Evolutionary conservation across 179 eudicot species (phyloP).

Genomic region (Heliamphora pulchella): DNA sequence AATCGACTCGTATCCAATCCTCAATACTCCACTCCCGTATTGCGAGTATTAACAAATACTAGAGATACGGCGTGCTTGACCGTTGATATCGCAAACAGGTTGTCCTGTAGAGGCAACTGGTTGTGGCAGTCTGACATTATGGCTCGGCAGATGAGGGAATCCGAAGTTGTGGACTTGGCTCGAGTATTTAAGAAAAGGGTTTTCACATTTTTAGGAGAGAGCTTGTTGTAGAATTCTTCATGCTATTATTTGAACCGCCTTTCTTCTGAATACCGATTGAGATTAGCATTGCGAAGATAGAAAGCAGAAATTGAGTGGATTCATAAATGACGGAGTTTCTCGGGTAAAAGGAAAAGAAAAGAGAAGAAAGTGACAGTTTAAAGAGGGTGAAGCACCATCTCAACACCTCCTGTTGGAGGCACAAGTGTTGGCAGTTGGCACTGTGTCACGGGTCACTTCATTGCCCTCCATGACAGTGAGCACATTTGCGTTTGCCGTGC

Average conservation of each 20-base stretch:
- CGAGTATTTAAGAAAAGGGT: slow-evolving; percentile 36
- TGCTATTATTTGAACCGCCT: not conserved
- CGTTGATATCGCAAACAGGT: slow-evolving; percentile 53
- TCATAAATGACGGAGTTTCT: not conserved
- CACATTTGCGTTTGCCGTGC: not conserved
- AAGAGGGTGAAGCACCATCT: not conserved
- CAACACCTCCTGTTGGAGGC: too few species aligned
- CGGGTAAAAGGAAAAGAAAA: not conserved
- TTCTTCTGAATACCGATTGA: not conserved
- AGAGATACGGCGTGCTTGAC: slow-evolving; percentile 57
- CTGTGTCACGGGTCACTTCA: not conserved
- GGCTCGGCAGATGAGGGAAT: slow-evolving; percentile 41
- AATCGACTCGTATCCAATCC: slow-evolving; percentile 76
- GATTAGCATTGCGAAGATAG: not conserved
- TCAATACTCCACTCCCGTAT: slow-evolving; percentile 44
- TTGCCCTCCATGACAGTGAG: not conserved
- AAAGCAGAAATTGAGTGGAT: not conserved
- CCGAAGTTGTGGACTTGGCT: slow-evolving; percentile 41
- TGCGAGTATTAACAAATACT: slow-evolving; percentile 47
- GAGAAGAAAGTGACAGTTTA: not conserved
- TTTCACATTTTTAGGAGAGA: slow-evolving; percentile 36
- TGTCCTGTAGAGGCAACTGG: slow-evolving; percentile 42
- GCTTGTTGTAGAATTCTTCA: slow-evolving; percentile 5
- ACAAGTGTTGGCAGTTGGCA: too few species aligned
- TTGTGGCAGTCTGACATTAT: slow-evolving; percentile 38